Conservation (phyloP, 306 rosid species). For the Ceratonia siliqua region DNA sequence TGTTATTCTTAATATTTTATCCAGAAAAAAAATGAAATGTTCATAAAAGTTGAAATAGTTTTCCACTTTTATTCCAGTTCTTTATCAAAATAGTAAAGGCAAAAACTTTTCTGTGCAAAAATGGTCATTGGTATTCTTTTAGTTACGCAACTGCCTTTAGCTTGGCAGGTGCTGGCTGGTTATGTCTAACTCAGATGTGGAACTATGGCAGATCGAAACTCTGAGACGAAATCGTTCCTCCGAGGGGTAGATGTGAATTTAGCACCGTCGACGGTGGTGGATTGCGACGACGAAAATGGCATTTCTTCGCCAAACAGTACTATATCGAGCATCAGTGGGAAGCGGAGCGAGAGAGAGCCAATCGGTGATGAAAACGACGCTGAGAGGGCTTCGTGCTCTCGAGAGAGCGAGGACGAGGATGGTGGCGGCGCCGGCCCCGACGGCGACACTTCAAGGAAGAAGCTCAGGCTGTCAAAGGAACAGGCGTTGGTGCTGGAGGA, state of each 20-base stretch:
- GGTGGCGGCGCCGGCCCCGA: constrained; percentile 45
- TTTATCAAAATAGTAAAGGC: too few species aligned
- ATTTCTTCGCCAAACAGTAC: constrained; percentile 95
- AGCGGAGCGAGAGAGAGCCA: constrained; percentile 71
- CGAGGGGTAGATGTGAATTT: constrained; percentile 65
- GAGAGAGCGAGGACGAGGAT: constrained; percentile 68
- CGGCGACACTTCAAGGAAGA: constrained; percentile 69
- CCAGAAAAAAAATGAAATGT: background rate
- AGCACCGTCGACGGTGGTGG: constrained; percentile 40
- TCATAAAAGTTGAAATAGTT: too few species aligned
- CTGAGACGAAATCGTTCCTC: constrained; percentile 52
- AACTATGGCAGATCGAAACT: constrained; percentile 50
- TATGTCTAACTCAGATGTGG: background rate
- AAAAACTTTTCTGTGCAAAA: background rate
- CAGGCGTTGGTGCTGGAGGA: constrained; percentile 82
- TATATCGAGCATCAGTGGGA: constrained; percentile 78
- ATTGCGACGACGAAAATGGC: constrained; percentile 63
- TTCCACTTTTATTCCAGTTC: too few species aligned
- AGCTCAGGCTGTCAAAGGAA: constrained; percentile 83
- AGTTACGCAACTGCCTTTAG: constrained; percentile 30
- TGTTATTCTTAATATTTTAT: background rate
- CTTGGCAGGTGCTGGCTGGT: too few species aligned
- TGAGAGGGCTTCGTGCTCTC: constrained; percentile 69
- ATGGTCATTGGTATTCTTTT: background rate
- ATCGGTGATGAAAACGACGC: constrained; percentile 65